Evolutionary conservation across 768 basidiomycete species (phyloP).

Genomic region (Psilocybe tampanensis): DNA sequence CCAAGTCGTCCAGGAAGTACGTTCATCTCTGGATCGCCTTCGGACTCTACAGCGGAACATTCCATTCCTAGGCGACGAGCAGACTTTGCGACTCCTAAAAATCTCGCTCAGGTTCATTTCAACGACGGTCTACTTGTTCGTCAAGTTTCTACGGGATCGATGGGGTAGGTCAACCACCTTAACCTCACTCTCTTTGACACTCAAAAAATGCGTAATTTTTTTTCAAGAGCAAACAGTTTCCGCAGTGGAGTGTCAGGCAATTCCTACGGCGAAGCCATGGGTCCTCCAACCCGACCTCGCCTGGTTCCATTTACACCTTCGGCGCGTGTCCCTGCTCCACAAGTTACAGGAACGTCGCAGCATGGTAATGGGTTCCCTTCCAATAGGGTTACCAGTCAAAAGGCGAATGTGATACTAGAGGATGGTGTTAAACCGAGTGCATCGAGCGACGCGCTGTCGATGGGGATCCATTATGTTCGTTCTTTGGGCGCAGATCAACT

Average conservation of each 20-base stretch:
- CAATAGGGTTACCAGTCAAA: constrained; percentile 62
- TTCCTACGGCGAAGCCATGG: constrained; percentile 32
- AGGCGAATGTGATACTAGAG: constrained; percentile 53
- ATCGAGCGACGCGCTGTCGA: constrained; percentile 65
- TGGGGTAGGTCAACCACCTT: constrained; percentile 21
- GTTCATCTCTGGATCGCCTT: constrained; percentile 60
- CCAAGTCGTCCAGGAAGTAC: constrained; percentile 47
- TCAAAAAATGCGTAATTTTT: background rate
- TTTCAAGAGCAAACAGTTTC: constrained; percentile 54
- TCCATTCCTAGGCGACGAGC: constrained; percentile 70
- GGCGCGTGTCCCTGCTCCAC: constrained; percentile 64
- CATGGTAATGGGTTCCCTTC: constrained; percentile 30
- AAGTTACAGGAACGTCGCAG: constrained; percentile 35
- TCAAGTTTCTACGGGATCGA: constrained; percentile 37
- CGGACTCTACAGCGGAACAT: constrained; percentile 62
- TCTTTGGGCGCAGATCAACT: constrained; percentile 60
- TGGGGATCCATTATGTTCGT: constrained; percentile 72
- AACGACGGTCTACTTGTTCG: constrained; percentile 35
- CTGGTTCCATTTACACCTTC: constrained; percentile 75
- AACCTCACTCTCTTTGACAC: background rate
- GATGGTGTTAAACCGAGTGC: constrained; percentile 38
- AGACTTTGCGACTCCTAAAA: constrained; percentile 67
- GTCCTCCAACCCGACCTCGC: constrained; percentile 49
- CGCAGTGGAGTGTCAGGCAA: constrained; percentile 42
- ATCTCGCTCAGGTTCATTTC: constrained; percentile 45